phyloP scores from a whole-genome alignment of 768 basidiomycete species.

The Mycena albidolilacea region DNA sequence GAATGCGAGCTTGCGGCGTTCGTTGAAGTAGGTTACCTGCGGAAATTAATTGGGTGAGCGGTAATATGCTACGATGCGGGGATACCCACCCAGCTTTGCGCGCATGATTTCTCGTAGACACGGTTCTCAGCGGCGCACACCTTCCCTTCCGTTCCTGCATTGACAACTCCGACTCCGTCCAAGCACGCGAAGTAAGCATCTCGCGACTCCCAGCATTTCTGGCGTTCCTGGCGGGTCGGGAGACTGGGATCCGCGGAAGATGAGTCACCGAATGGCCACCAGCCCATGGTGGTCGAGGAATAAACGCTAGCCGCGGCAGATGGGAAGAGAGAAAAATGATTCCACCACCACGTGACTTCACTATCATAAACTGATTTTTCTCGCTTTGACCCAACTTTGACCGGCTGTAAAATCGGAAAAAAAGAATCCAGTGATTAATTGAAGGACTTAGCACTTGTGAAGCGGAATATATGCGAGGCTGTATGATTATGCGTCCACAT shows the following conservation, averaged over 20 bases:
- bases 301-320: background rate
- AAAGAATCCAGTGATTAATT: background rate
- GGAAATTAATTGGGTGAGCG: constrained; percentile 19
- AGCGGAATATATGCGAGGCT: background rate
- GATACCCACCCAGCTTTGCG: constrained; percentile 88
- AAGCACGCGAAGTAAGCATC: constrained; percentile 92
- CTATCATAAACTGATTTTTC: background rate
- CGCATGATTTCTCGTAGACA: constrained; percentile 81
- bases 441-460: background rate
- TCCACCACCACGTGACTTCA: background rate
- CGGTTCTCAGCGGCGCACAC: constrained; percentile 72
- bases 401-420: constrained; percentile 2
- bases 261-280: constrained; percentile 54
- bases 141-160: constrained; percentile 79
- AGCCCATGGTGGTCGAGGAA: constrained; percentile 52
- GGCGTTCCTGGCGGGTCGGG: constrained; percentile 74
- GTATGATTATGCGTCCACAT: background rate
- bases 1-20: constrained; percentile 85
- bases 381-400: constrained; percentile 16
- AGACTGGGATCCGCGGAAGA: constrained; percentile 51
- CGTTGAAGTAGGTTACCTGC: constrained; percentile 96
- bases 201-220: constrained; percentile 88
- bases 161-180: constrained; percentile 75
- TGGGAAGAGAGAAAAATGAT: background rate
- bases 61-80: background rate